Conservation (phyloP, 2,329 filamentous ascomycete species). For the Mycogone perniciosa region DNA sequence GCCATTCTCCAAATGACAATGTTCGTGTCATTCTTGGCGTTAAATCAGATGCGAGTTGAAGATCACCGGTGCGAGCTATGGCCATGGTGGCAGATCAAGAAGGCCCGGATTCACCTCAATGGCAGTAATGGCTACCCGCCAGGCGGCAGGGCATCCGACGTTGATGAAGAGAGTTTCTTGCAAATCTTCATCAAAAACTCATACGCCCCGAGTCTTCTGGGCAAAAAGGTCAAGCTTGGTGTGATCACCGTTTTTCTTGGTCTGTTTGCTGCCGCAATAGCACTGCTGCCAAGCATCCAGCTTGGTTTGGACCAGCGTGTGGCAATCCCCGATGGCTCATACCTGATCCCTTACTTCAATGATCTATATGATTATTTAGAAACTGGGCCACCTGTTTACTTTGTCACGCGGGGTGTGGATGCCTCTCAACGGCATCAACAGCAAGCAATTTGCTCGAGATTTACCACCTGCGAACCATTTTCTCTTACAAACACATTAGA, state of each 20-base stretch:
- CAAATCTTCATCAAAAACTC: constrained; percentile 85
- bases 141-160: constrained; percentile 57
- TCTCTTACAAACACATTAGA: constrained; percentile 88
- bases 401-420: constrained; percentile 79
- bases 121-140: constrained; percentile 47
- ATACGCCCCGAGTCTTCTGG: constrained; percentile 77
- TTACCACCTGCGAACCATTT: constrained; percentile 77
- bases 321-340: constrained; percentile 87
- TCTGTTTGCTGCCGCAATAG: constrained; percentile 77
- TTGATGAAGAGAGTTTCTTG: constrained; percentile 74
- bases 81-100: constrained; percentile 77
- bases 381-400: constrained; percentile 89
- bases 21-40: constrained; percentile 84
- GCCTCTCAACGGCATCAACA: constrained; percentile 70
- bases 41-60: constrained; percentile 89
- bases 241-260: constrained; percentile 80
- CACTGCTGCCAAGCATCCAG: constrained; percentile 75
- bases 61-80: constrained; percentile 85
- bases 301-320: constrained; percentile 92
- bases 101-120: constrained; percentile 61
- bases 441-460: constrained; percentile 81
- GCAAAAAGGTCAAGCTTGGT: constrained; percentile 69
- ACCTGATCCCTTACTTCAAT: constrained; percentile 93
- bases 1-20: constrained; percentile 95
- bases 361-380: constrained; percentile 91